These are phyloP conservation scores for Takakia lepidozioides DNA, from an alignment of 225 moss, liverwort and hornwort genomes.

Conservation along the genomic window DNA sequence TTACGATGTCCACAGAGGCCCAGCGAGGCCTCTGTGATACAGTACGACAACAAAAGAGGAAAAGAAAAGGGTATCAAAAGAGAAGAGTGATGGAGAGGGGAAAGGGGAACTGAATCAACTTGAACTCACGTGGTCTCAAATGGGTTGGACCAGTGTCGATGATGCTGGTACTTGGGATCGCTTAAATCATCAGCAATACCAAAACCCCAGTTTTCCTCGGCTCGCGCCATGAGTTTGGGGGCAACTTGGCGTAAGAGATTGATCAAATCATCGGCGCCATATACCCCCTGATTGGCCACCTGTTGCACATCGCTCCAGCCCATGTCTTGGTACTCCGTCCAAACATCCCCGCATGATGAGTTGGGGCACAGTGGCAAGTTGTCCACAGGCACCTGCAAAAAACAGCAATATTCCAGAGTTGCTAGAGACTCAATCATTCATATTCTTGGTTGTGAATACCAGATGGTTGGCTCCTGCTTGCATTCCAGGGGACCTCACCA, in stretches of 20 bases:
- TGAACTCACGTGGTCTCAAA: slow-evolving; percentile 46
- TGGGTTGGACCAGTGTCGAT: slow-evolving; percentile 54
- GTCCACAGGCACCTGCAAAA: slow-evolving; percentile 7
- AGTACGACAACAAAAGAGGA: neutral
- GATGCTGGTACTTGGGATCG: slow-evolving; percentile 42
- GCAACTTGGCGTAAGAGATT: slow-evolving; percentile 49
- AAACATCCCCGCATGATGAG: slow-evolving; percentile 44
- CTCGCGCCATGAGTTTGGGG: slow-evolving; percentile 54
- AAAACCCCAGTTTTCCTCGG: slow-evolving; percentile 49
- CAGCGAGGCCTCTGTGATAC: neutral
- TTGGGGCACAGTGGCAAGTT: slow-evolving; percentile 24
- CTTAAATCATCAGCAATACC: slow-evolving; percentile 47
- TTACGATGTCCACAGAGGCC: neutral
- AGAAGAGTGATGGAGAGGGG: neutral
- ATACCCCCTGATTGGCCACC: slow-evolving; percentile 21
- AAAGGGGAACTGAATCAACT: no score
- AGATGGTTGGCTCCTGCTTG: neutral
- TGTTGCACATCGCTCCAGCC: slow-evolving; percentile 38
- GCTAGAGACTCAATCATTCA: no score
- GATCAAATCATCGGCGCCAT: slow-evolving; percentile 20
- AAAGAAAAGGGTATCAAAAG: neutral
- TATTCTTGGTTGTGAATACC: neutral
- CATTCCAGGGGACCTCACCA: neutral
- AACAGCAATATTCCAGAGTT: neutral
- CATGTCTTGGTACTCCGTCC: slow-evolving; percentile 65